Percentiles rank a stretch among this genome's conserved stretches.
Evolutionary conservation across 148 eudicot species (phyloP).

Genomic region (Euryodendron excelsum): DNA sequence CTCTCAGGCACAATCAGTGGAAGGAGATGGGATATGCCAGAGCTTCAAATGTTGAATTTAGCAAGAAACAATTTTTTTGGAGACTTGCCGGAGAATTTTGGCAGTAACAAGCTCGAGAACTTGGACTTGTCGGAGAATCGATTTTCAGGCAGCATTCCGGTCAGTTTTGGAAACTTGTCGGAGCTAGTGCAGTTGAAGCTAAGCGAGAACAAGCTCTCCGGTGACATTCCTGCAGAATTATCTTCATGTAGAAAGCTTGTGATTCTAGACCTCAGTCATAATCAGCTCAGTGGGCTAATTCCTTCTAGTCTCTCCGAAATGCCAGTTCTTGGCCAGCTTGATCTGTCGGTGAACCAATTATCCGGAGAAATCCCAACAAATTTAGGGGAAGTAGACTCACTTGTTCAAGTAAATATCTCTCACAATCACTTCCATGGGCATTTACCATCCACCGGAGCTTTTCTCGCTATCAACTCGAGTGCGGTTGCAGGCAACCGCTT

Average conservation of each 20-base stretch:
- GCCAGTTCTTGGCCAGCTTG: slow-evolving; percentile 80
- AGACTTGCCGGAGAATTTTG: slow-evolving; percentile 50
- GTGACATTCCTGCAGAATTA: slow-evolving; percentile 55
- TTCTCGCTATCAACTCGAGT: slow-evolving; percentile 55
- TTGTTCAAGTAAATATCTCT: slow-evolving; percentile 68
- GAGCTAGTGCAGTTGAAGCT: slow-evolving; percentile 52
- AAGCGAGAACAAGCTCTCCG: slow-evolving; percentile 42
- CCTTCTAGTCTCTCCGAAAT: slow-evolving; percentile 53
- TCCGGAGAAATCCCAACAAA: slow-evolving; percentile 60
- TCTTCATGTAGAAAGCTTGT: slow-evolving; percentile 66
- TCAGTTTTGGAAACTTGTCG: slow-evolving; percentile 39
- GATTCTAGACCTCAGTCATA: slow-evolving; percentile 63
- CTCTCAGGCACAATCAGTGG: slow-evolving; percentile 44
- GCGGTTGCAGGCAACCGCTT: slow-evolving; percentile 63
- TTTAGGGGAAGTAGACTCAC: slow-evolving; percentile 56
- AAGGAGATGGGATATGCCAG: slow-evolving; percentile 60
- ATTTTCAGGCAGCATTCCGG: slow-evolving; percentile 52
- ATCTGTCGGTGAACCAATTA: slow-evolving; percentile 61
- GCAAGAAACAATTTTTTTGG: slow-evolving; percentile 62
- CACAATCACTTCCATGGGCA: slow-evolving; percentile 59
- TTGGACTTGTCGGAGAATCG: slow-evolving; percentile 67
- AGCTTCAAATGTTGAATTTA: slow-evolving; percentile 74
- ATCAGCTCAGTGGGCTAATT: slow-evolving; percentile 53
- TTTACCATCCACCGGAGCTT: slow-evolving; percentile 72
- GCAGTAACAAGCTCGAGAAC: slow-evolving; percentile 53